These are phyloP conservation scores for Candida namnaoensis DNA, from an alignment of 805 yeast species.

Conservation along the genomic window DNA sequence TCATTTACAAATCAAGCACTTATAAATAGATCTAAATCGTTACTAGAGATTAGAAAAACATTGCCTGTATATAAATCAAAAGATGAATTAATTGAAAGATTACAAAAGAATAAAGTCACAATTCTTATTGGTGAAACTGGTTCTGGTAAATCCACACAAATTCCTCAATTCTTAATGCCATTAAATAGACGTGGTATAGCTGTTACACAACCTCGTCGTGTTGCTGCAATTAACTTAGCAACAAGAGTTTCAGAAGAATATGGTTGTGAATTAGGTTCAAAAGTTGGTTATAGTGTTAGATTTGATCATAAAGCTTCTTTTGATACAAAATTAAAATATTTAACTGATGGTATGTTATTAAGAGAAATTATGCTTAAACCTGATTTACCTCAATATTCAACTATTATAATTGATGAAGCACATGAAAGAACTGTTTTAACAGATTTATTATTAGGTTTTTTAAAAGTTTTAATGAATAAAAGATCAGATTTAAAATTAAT, in stretches of 20 bases:
- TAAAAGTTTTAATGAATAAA: constrained; percentile 53
- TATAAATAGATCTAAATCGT: constrained; percentile 26
- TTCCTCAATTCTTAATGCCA: constrained; percentile 82
- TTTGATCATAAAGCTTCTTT: constrained; percentile 64
- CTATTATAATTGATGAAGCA: constrained; percentile 89
- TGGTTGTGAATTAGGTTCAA: constrained; percentile 68
- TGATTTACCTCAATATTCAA: constrained; percentile 53
- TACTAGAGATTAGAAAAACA: constrained; percentile 43
- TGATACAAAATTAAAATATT: constrained; percentile 66
- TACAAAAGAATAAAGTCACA: constrained; percentile 54
- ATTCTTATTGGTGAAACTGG: constrained; percentile 95
- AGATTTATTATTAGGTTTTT: constrained; percentile 81
- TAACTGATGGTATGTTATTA: constrained; percentile 96
- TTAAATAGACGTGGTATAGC: constrained; percentile 51
- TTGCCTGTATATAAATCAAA: constrained; percentile 75
- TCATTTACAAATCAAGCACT: constrained; percentile 20
- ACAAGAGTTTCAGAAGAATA: constrained; percentile 85
- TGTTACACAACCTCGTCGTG: constrained; percentile 95
- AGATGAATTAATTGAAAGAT: constrained; percentile 47
- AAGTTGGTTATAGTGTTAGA: constrained; percentile 89
- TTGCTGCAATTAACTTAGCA: constrained; percentile 93
- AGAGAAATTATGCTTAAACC: constrained; percentile 83
- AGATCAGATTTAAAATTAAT: constrained; percentile 58
- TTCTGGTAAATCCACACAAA: constrained; percentile 95
- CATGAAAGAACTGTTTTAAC: constrained; percentile 94